Evolutionary conservation across 2,329 filamentous ascomycete genomes (phyloP).

Genomic region (Alternaria sp.): DNA sequence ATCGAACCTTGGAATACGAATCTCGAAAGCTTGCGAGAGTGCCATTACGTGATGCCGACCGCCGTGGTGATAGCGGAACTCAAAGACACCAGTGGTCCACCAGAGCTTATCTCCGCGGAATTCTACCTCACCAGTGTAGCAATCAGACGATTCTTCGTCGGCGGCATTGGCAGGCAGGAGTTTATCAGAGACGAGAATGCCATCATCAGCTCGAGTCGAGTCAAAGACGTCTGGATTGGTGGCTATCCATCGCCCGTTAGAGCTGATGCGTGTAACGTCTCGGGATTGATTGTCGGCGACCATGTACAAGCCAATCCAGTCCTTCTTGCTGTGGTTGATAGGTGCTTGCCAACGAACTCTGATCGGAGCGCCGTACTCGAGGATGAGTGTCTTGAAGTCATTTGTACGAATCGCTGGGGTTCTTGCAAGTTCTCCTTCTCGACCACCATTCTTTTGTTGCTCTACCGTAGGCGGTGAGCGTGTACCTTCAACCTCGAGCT

Average conservation of each 20-base stretch:
- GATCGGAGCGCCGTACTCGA: constrained; percentile 91
- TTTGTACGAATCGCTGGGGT: constrained; percentile 68
- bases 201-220: constrained; percentile 75
- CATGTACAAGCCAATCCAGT: constrained; percentile 97
- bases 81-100: constrained; percentile 97
- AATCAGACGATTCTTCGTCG: constrained; percentile 63
- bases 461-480: constrained; percentile 58
- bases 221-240: constrained; percentile 82
- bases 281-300: constrained; percentile 92
- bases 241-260: constrained; percentile 88
- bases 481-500: constrained; percentile 75
- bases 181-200: constrained; percentile 76
- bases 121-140: constrained; percentile 80
- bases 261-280: constrained; percentile 83
- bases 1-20: constrained; percentile 82
- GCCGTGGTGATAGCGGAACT: constrained; percentile 96
- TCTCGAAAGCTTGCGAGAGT: constrained; percentile 91
- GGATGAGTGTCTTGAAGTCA: constrained; percentile 76
- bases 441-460: constrained; percentile 71
- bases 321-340: constrained; percentile 83
- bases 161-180: constrained; percentile 58
- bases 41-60: constrained; percentile 94
- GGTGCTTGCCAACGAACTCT: constrained; percentile 91
- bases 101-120: constrained; percentile 94
- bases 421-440: constrained; percentile 76